Conservation (phyloP, 176 grass and related monocot species). For the Ampelocalamus luodianensis region DNA sequence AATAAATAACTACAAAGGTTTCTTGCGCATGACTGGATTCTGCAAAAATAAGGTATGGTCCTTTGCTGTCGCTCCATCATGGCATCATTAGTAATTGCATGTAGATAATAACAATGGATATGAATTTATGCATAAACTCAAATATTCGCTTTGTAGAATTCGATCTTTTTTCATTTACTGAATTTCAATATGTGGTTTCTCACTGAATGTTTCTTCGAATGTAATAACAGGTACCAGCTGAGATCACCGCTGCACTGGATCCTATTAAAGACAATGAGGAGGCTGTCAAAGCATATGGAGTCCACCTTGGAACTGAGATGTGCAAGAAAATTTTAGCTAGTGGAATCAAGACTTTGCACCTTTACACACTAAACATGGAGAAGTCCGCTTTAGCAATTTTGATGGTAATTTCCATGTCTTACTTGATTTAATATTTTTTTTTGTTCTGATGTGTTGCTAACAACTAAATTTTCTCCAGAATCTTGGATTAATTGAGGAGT, state of each 20-base stretch:
- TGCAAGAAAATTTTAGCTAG: slow-evolving; percentile 89
- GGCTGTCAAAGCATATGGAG: slow-evolving; percentile 79
- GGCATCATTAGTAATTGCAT: slow-evolving; percentile 30
- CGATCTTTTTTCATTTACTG: background rate
- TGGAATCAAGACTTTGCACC: slow-evolving; percentile 88
- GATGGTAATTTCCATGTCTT: slow-evolving; percentile 52
- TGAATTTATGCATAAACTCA: slow-evolving; percentile 11
- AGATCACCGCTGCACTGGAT: slow-evolving; percentile 72
- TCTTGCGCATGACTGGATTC: slow-evolving; percentile 79
- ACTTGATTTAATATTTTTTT: slow-evolving; percentile 25
- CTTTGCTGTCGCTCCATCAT: slow-evolving; percentile 2
- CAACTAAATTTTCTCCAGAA: slow-evolving; percentile 47
- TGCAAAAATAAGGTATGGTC: slow-evolving; percentile 84
- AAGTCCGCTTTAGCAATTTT: slow-evolving; percentile 83
- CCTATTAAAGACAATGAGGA: slow-evolving; percentile 93
- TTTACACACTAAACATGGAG: slow-evolving; percentile 91
- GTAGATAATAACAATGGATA: slow-evolving; percentile 10
- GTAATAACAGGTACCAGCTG: slow-evolving; percentile 64
- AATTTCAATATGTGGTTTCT: slow-evolving; percentile 20
- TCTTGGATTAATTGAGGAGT: slow-evolving; percentile 84
- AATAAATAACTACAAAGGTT: slow-evolving; percentile 91
- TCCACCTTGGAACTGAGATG: slow-evolving; percentile 89
- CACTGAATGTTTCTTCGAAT: slow-evolving; percentile 8
- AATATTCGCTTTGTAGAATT: background rate
- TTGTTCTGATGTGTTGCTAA: slow-evolving; percentile 14